Evolutionary conservation across 2,329 filamentous ascomycete genomes (phyloP).

Genomic region (Pseudocercospora pini-densiflorae): DNA sequence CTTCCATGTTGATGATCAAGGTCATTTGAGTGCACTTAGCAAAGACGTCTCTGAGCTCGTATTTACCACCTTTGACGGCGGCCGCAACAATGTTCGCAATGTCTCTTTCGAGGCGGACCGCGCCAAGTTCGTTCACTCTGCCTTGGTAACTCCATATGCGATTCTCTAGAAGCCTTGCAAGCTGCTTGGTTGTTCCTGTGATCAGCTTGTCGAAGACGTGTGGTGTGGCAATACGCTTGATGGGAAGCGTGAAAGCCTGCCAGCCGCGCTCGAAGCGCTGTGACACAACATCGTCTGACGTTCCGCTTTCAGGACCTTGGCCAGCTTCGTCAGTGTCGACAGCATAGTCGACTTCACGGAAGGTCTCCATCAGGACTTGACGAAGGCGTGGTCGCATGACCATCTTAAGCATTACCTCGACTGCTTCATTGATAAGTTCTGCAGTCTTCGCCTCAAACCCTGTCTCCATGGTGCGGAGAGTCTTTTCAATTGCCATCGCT

Average conservation of each 20-base stretch:
- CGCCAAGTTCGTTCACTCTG: constrained; percentile 78
- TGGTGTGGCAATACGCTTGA: constrained; percentile 81
- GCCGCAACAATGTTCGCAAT: constrained; percentile 73
- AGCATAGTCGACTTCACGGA: constrained; percentile 88
- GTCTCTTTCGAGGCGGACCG: constrained; percentile 82
- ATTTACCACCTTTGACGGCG: constrained; percentile 71
- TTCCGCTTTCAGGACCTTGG: constrained; percentile 54
- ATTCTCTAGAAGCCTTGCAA: constrained; percentile 83
- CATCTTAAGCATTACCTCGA: constrained; percentile 84
- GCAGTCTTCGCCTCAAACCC: constrained; percentile 77
- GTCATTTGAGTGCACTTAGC: constrained; percentile 77
- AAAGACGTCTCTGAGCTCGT: constrained; percentile 78
- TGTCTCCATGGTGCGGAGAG: constrained; percentile 70
- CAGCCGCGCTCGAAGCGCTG: constrained; percentile 83
- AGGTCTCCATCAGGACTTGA: constrained; percentile 83
- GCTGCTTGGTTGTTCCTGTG: constrained; percentile 72
- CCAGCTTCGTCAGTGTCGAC: constrained; percentile 61
- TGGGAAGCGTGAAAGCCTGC: constrained; percentile 82
- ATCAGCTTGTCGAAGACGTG: constrained; percentile 78
- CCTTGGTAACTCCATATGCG: constrained; percentile 80
- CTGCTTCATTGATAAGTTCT: constrained; percentile 82
- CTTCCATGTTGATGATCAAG: constrained; percentile 91
- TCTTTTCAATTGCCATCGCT: constrained; percentile 67
- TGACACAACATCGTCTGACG: constrained; percentile 67
- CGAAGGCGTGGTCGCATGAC: constrained; percentile 85